Evolutionary conservation across 192 early-diverging fungal species (phyloP).

Genomic region (Lunasporangiospora selenospora): DNA sequence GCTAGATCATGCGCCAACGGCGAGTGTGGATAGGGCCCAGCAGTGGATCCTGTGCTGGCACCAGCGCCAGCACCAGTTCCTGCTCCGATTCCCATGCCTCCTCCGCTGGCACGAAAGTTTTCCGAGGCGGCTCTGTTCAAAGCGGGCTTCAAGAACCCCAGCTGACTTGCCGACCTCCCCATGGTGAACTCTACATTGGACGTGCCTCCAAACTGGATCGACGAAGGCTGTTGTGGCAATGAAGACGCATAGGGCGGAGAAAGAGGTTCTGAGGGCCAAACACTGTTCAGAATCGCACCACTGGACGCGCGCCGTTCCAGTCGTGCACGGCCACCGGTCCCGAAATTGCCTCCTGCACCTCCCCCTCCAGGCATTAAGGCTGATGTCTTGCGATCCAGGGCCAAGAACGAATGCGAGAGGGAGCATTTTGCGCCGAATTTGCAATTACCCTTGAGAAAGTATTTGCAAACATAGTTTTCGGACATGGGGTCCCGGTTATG

Average conservation of each 20-base stretch:
- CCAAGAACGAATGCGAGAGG: constrained; percentile 56
- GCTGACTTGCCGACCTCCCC: constrained; percentile 17
- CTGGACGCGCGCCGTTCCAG: constrained; percentile 40
- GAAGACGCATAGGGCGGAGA: constrained; percentile 33
- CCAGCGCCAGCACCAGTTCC: too few relatives aligned
- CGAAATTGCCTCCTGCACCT: constrained; percentile 1
- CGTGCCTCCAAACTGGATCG: not conserved
- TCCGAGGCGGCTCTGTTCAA: constrained; percentile 5
- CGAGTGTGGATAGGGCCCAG: not conserved
- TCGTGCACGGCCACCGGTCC: constrained; percentile 8
- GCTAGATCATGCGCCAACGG: not conserved
- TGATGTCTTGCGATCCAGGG: constrained; percentile 40
- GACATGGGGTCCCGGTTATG: constrained; percentile 69
- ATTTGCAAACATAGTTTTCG: constrained; percentile 75
- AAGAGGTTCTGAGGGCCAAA: constrained; percentile 32
- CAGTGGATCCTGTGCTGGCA: too few relatives aligned
- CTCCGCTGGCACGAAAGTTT: not conserved
- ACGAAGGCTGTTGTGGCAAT: constrained; percentile 1
- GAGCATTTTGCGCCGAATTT: constrained; percentile 82
- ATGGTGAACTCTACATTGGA: constrained; percentile 33
- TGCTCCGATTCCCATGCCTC: too few relatives aligned
- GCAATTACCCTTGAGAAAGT: constrained; percentile 81
- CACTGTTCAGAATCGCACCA: constrained; percentile 34
- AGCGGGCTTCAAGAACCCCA: constrained; percentile 15
- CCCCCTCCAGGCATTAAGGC: constrained; percentile 11